Conservation (phyloP, 208 protist species). For the Giardia muris region DNA sequence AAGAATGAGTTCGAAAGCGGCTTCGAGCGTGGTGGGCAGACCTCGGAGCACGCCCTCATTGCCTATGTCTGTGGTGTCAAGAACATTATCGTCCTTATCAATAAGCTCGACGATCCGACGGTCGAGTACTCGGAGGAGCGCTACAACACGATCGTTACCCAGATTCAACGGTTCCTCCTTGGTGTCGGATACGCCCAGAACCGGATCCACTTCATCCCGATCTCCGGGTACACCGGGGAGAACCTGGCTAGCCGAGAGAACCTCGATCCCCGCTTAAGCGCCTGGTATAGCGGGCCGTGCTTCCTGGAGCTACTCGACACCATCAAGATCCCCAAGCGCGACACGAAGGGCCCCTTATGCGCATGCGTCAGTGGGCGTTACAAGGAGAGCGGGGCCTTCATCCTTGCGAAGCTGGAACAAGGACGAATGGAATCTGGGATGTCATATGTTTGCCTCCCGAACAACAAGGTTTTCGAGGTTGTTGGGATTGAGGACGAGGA, state of each 20-base stretch:
- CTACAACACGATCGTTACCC: slow-evolving; percentile 36
- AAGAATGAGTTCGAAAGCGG: slow-evolving; percentile 42
- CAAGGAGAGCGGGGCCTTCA: slow-evolving; percentile 1
- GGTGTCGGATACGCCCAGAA: slow-evolving; percentile 26
- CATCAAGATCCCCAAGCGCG: slow-evolving; percentile 33
- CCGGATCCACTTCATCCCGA: slow-evolving; percentile 35
- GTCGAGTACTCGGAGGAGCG: slow-evolving; percentile 27
- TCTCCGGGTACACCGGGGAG: slow-evolving; percentile 38
- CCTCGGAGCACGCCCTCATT: slow-evolving; percentile 29
- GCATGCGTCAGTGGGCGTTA: slow-evolving; percentile 20
- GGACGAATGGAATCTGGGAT: background rate
- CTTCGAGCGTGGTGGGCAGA: slow-evolving; percentile 34
- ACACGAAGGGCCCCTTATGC: slow-evolving; percentile 17
- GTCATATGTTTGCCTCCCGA: background rate
- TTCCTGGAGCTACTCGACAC: slow-evolving; percentile 32
- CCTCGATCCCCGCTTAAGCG: background rate
- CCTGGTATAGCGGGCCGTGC: slow-evolving; percentile 30
- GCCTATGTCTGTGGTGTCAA: slow-evolving; percentile 31
- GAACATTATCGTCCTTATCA: slow-evolving; percentile 34
- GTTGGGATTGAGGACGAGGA: slow-evolving; percentile 11
- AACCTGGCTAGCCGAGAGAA: slow-evolving; percentile 16
- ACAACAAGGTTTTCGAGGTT: background rate
- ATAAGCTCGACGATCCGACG: slow-evolving; percentile 42
- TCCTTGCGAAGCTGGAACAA: slow-evolving; percentile 13
- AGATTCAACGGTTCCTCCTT: slow-evolving; percentile 27